Conservation (phyloP, 83 land plant genomes). For the Picea engelmannii region DNA sequence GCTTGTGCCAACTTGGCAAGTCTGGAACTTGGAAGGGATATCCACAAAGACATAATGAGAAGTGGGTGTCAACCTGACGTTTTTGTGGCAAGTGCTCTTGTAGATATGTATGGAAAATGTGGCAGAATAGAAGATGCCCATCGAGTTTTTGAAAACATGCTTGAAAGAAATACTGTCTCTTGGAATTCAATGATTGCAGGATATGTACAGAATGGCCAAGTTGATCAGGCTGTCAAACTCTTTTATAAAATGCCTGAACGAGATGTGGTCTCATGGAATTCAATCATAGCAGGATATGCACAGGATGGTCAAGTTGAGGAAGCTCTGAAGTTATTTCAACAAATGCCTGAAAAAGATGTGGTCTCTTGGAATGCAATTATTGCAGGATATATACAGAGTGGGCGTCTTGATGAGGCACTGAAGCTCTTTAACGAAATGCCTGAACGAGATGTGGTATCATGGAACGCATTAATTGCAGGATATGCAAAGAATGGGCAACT, state of each 20-base stretch:
- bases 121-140: too few relatives aligned
- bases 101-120: too few relatives aligned
- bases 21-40: background rate
- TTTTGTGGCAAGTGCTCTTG: constrained; percentile 37
- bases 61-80: constrained; percentile 21
- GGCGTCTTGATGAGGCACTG: constrained; percentile 21
- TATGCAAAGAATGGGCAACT: too few relatives aligned
- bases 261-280: background rate
- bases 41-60: background rate
- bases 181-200: constrained; percentile 13
- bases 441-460: too few relatives aligned
- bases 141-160: too few relatives aligned
- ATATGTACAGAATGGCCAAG: constrained; percentile 41
- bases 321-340: constrained; percentile 15
- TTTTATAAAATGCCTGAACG: background rate
- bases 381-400: constrained; percentile 37
- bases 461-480: too few relatives aligned
- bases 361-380: constrained; percentile 56
- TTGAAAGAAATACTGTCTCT: too few relatives aligned
- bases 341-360: constrained; percentile 38
- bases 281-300: background rate
- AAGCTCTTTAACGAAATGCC: too few relatives aligned
- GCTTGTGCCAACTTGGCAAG: background rate
- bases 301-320: too few relatives aligned
- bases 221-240: background rate